These are phyloP conservation scores for Yamadazyma buinensis DNA, from an alignment of 1,139 yeast species.

Conservation along the genomic window DNA sequence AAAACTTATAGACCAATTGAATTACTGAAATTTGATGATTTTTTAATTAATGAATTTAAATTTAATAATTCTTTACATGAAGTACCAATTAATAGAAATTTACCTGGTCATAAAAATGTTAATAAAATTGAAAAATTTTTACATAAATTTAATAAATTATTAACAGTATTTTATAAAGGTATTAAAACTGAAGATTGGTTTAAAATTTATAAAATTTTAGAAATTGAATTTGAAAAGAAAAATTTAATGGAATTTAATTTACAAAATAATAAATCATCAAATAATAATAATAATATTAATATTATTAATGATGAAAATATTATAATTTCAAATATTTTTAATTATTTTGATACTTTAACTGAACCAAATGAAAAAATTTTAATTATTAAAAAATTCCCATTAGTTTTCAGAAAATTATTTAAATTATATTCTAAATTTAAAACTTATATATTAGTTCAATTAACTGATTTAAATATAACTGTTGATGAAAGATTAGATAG, in stretches of 20 bases:
- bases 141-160: constrained; percentile 59
- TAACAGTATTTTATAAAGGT: constrained; percentile 56
- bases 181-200: constrained; percentile 78
- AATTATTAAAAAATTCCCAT: constrained; percentile 56
- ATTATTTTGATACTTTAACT: constrained; percentile 60
- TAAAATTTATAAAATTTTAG: constrained; percentile 67
- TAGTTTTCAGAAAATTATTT: constrained; percentile 63
- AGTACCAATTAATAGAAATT: constrained; percentile 46
- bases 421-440: constrained; percentile 67
- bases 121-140: constrained; percentile 54
- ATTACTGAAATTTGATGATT: constrained; percentile 37
- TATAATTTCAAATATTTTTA: constrained; percentile 64
- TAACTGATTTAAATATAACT: constrained; percentile 55
- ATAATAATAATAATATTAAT: too few species aligned
- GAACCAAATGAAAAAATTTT: constrained; percentile 43
- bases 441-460: constrained; percentile 55
- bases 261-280: constrained; percentile 24
- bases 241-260: constrained; percentile 59
- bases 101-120: constrained; percentile 45
- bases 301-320: constrained; percentile 53
- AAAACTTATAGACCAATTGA: constrained; percentile 71
- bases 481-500: constrained; percentile 61
- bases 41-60: constrained; percentile 35
- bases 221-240: constrained; percentile 51
- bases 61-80: constrained; percentile 42